Percentiles rank a stretch among this genome's conserved stretches.
Conservation (phyloP, 129 eudicot species). For the Ambrosia artemisiifolia region DNA sequence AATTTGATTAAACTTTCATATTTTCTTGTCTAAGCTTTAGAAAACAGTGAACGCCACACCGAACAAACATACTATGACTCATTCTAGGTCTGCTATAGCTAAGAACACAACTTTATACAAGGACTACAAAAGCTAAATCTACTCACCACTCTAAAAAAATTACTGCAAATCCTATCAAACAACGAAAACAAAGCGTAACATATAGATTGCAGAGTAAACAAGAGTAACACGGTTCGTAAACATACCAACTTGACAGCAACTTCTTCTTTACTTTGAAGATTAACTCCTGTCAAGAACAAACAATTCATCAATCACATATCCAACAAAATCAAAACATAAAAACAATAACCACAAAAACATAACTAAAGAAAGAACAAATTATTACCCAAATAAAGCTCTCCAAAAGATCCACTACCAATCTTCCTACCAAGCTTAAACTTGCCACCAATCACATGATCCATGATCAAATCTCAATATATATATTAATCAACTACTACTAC, state of each 20-base stretch:
- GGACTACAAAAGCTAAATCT: not conserved
- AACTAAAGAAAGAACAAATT: not conserved
- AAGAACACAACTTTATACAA: not conserved
- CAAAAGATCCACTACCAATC: constrained; percentile 15
- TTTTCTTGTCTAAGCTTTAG: not conserved
- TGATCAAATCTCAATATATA: constrained; percentile 4
- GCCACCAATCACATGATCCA: constrained; percentile 24
- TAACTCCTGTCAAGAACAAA: constrained; percentile 48
- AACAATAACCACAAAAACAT: not conserved
- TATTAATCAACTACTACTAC: no score
- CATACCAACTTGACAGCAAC: constrained; percentile 14
- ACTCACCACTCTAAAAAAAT: not conserved
- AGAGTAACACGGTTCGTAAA: not conserved
- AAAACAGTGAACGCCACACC: not conserved
- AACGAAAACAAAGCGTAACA: not conserved
- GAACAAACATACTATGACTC: not conserved
- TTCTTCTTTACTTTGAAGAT: constrained; percentile 15
- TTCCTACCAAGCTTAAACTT: constrained; percentile 17
- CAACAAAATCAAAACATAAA: not conserved
- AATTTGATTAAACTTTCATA: not conserved
- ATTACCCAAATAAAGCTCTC: constrained; percentile 9
- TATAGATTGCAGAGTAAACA: not conserved
- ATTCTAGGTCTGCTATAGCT: not conserved
- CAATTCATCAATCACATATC: not conserved
- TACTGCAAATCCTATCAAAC: not conserved